Percentiles rank a stretch among this genome's conserved stretches.
These are phyloP conservation scores for Lonicera japonica DNA, from an alignment of 129 eudicot species.

Conservation along the genomic window DNA sequence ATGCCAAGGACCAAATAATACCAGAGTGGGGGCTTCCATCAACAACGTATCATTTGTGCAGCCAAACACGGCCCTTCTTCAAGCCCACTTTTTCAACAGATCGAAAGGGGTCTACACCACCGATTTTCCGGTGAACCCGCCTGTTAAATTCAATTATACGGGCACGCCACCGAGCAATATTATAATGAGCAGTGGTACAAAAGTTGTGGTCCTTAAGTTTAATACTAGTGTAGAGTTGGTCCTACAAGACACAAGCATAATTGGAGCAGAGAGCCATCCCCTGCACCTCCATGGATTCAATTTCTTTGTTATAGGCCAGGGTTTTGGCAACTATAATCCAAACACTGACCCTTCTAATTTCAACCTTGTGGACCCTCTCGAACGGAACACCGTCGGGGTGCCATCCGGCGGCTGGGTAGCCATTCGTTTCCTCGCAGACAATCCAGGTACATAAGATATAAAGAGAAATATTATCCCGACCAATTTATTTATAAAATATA, in stretches of 20 bases:
- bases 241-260: conserved; percentile 30
- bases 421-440: conserved; percentile 31
- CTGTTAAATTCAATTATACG: conserved; percentile 20
- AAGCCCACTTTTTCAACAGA: conserved; percentile 21
- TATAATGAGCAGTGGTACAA: conserved; percentile 23
- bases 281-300: conserved; percentile 35
- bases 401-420: conserved; percentile 40
- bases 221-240: conserved; percentile 27
- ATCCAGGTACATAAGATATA: conserved; percentile 19
- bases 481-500: not conserved
- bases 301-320: conserved; percentile 35
- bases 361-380: conserved; percentile 25
- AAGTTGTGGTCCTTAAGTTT: conserved; percentile 21
- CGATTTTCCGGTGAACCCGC: conserved; percentile 30
- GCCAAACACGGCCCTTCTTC: conserved; percentile 31
- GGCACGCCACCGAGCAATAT: conserved; percentile 24
- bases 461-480: too few relatives aligned
- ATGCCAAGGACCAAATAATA: conserved; percentile 27
- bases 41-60: conserved; percentile 28
- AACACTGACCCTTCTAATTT: conserved; percentile 21
- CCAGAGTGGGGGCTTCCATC: conserved; percentile 14
- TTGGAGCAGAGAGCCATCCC: conserved; percentile 30
- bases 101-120: conserved; percentile 25
- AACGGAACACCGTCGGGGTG: conserved; percentile 32
- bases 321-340: conserved; percentile 29